Evolutionary conservation across 352 stramenopile species (phyloP).

Genomic region (Sclerospora graminicola): DNA sequence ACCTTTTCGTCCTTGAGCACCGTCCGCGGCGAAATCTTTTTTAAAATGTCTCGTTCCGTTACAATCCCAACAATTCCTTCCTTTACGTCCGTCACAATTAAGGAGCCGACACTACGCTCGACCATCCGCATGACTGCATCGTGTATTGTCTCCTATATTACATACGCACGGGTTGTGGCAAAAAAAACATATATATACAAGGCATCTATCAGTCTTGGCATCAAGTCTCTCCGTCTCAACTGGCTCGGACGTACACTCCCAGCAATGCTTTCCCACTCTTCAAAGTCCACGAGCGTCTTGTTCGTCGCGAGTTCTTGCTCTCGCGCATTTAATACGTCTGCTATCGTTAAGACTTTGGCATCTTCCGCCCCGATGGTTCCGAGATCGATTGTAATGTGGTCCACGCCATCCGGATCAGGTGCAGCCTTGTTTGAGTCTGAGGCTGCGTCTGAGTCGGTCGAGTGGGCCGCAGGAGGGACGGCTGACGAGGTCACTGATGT

Average conservation of each 20-base stretch:
- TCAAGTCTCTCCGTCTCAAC: too few species aligned
- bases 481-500: too few species aligned
- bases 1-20: conserved; percentile 36
- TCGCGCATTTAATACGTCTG: conserved; percentile 50
- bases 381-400: conserved; percentile 38
- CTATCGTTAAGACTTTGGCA: conserved; percentile 59
- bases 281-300: conserved; percentile 32
- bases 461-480: background rate
- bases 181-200: background rate
- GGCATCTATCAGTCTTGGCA: background rate
- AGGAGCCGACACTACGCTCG: conserved; percentile 64
- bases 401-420: background rate
- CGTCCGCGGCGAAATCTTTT: conserved; percentile 53
- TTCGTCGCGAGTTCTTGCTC: conserved; percentile 40
- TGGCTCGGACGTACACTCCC: conserved; percentile 27
- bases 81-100: conserved; percentile 70
- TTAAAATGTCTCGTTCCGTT: conserved; percentile 73
- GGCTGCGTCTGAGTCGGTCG: background rate
- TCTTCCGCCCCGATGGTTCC: conserved; percentile 48
- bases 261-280: conserved; percentile 68
- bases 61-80: conserved; percentile 73
- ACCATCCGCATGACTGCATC: conserved; percentile 70
- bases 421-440: background rate
- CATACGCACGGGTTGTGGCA: background rate
- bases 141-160: conserved; percentile 59